A percentile compares a stretch with the other conserved stretches of the same genome.
phyloP scores from a whole-genome alignment of 1,139 yeast genomes.

The Yamadazyma dendronema region DNA sequence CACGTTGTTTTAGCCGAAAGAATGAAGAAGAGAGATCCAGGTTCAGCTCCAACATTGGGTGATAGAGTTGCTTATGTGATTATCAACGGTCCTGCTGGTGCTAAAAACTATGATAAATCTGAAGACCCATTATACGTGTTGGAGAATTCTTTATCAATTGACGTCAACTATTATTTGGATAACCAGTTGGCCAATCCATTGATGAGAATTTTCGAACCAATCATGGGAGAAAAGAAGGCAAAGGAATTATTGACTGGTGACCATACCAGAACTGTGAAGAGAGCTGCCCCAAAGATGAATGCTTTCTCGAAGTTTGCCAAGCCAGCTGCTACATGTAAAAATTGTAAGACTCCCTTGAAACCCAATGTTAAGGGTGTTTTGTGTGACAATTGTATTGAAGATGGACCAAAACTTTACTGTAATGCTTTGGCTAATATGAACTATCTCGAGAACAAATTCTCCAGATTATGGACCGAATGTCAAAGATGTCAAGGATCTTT shows the following conservation, averaged over 20 bases:
- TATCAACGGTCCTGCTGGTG: slow-evolving; percentile 70
- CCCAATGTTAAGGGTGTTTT: slow-evolving; percentile 69
- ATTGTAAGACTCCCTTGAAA: slow-evolving; percentile 79
- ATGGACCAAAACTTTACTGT: slow-evolving; percentile 78
- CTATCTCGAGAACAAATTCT: slow-evolving; percentile 76
- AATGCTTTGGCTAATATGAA: slow-evolving; percentile 78
- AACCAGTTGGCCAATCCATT: slow-evolving; percentile 93
- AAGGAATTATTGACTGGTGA: slow-evolving; percentile 75
- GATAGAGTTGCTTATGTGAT: slow-evolving; percentile 98
- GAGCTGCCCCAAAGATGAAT: slow-evolving; percentile 64
- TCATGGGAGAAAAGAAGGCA: slow-evolving; percentile 82
- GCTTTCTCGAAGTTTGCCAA: slow-evolving; percentile 91
- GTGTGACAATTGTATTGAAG: slow-evolving; percentile 80
- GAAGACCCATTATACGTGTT: slow-evolving; percentile 94
- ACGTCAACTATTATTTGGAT: slow-evolving; percentile 89
- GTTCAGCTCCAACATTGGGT: slow-evolving; percentile 94
- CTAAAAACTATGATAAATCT: slow-evolving; percentile 89
- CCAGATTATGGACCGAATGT: slow-evolving; percentile 96
- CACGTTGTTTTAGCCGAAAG: slow-evolving; percentile 96
- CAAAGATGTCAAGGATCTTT: slow-evolving; percentile 96
- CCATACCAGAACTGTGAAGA: slow-evolving; percentile 77
- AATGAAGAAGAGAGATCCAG: slow-evolving; percentile 95
- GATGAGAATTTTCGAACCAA: slow-evolving; percentile 92
- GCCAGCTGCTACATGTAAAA: slow-evolving; percentile 83
- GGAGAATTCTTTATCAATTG: slow-evolving; percentile 90